Evolutionary conservation across 441 rosid genomes (phyloP).

Genomic region (Eruca vesicaria): DNA sequence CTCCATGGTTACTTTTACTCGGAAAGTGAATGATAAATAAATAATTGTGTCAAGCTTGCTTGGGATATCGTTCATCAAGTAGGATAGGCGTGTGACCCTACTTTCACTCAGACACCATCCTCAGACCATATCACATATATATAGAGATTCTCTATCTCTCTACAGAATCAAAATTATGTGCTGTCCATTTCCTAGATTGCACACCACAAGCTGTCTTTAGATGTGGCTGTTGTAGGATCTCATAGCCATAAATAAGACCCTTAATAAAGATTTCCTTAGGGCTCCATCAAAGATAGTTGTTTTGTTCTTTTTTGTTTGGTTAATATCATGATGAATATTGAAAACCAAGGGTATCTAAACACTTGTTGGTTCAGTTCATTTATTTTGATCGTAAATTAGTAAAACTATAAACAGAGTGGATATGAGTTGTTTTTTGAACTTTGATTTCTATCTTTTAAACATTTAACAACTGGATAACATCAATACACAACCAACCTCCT

Average conservation of each 20-base stretch:
- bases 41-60: constrained; percentile 4
- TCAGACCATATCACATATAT: constrained; percentile 25
- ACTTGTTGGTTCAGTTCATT: neutral
- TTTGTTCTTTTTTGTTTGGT: neutral
- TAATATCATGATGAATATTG: neutral
- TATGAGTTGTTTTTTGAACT: constrained; percentile 19
- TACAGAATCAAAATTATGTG: constrained; percentile 12
- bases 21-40: neutral
- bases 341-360: neutral
- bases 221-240: constrained; percentile 28
- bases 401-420: constrained; percentile 5
- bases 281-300: neutral
- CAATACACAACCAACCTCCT: constrained; percentile 44
- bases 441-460: constrained; percentile 17
- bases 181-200: constrained; percentile 26
- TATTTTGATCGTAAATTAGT: neutral
- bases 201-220: constrained; percentile 15
- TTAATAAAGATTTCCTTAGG: constrained; percentile 6
- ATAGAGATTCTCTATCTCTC: constrained; percentile 26
- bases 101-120: constrained; percentile 26
- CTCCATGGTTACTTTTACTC: neutral
- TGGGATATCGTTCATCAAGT: constrained; percentile 7
- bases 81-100: constrained; percentile 28
- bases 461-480: constrained; percentile 50
- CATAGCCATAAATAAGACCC: constrained; percentile 13